Evolutionary conservation across 176 grass and related monocot species (phyloP).

Genomic region (Aegilops bicornis): DNA sequence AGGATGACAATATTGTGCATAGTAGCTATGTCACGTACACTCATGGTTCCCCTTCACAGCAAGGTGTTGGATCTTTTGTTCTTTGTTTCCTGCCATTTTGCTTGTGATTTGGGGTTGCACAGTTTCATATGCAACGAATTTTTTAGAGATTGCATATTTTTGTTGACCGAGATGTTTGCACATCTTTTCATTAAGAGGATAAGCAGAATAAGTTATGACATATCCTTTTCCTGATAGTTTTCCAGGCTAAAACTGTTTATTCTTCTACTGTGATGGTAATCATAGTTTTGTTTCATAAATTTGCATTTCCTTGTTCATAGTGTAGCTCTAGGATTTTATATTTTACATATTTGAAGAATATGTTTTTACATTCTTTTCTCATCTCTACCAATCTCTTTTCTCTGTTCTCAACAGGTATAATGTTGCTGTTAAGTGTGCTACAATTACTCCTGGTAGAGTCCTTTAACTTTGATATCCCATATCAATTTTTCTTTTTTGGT

Average conservation of each 20-base stretch:
- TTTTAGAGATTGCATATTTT: neutral
- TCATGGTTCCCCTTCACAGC: neutral
- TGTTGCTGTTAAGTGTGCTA: constrained; percentile 96
- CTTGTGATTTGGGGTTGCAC: neutral
- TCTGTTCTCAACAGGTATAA: constrained; percentile 66
- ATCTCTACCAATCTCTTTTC: constrained; percentile 7
- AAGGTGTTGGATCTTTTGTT: neutral
- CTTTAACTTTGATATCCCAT: neutral
- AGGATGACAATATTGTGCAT: neutral
- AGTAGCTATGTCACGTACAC: neutral
- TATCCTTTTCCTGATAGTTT: neutral
- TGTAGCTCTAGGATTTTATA: neutral
- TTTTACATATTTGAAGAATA: neutral
- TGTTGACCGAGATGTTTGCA: neutral
- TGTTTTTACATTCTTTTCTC: neutral
- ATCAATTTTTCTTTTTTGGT: constrained; percentile 8
- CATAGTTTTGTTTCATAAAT: neutral
- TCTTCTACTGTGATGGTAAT: neutral
- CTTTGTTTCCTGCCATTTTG: neutral
- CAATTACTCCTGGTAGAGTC: constrained; percentile 87
- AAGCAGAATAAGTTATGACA: neutral
- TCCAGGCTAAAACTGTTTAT: neutral
- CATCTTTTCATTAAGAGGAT: neutral
- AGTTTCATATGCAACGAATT: neutral
- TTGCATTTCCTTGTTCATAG: neutral